Evolutionary conservation across 345 rosid species (phyloP).

Genomic region (Eucalyptus decipiens): DNA sequence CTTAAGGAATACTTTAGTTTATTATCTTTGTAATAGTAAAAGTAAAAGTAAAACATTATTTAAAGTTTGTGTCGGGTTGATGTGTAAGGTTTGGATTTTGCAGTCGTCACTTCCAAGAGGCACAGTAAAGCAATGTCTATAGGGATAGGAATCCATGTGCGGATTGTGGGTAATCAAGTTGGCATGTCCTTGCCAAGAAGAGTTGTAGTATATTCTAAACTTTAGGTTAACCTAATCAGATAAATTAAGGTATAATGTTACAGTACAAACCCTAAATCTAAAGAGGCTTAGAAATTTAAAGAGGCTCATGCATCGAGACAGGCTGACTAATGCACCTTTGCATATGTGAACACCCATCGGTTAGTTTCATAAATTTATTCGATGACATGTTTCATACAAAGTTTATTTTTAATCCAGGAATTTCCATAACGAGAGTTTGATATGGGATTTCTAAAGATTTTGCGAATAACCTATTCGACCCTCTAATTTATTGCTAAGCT

Average conservation of each 20-base stretch:
- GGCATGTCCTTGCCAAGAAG: neutral
- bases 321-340: neutral
- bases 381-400: accelerated
- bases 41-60: neutral
- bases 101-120: neutral
- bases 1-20: neutral
- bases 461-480: neutral
- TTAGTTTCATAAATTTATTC: neutral
- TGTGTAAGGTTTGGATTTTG: neutral
- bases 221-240: neutral
- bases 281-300: neutral
- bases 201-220: neutral
- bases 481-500: neutral
- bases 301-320: neutral
- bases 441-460: neutral
- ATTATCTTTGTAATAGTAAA: neutral
- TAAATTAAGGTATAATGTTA: neutral
- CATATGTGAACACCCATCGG: neutral
- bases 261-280: neutral
- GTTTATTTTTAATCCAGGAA: neutral
- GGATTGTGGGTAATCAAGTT: neutral
- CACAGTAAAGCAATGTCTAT: neutral
- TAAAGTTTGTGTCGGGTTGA: neutral
- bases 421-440: neutral
- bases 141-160: no score